Conservation (phyloP, 805 yeast species). For the Wickerhamiella kazuoi region DNA sequence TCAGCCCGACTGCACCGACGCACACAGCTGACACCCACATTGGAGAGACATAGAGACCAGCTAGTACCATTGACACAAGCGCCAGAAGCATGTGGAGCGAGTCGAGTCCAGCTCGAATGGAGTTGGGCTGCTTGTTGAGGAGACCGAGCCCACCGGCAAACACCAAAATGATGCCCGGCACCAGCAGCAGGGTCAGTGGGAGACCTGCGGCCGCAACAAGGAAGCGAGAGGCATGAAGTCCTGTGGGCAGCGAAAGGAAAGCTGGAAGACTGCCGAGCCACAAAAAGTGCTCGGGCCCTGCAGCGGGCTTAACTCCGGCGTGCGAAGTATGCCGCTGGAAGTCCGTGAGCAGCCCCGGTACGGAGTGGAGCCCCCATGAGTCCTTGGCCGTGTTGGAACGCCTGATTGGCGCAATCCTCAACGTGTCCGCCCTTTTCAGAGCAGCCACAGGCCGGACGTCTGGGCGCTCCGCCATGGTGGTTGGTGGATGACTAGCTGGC, state of each 20-base stretch:
- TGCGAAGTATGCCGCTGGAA: constrained; percentile 22
- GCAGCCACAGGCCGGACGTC: not conserved
- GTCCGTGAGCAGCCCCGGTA: constrained; percentile 21
- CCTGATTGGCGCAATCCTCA: constrained; percentile 17
- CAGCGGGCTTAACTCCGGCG: constrained; percentile 2
- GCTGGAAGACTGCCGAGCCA: constrained; percentile 18
- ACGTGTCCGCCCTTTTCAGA: constrained; percentile 4
- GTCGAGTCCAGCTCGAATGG: not conserved
- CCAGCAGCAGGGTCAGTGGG: constrained; percentile 7
- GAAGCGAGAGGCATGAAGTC: constrained; percentile 14
- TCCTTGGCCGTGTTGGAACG: constrained; percentile 16
- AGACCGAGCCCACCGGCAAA: constrained; percentile 1
- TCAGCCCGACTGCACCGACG: not conserved
- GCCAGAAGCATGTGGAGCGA: not conserved
- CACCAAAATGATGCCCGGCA: constrained; percentile 10
- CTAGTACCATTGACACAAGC: not conserved
- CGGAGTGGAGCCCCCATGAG: constrained; percentile 22
- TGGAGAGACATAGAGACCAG: not conserved
- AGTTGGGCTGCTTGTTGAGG: not conserved
- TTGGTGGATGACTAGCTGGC: no score
- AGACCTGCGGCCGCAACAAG: constrained; percentile 7
- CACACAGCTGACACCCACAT: not conserved
- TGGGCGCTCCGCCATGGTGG: not conserved
- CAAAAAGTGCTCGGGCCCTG: not conserved
- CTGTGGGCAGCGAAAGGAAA: constrained; percentile 18